Conservation (phyloP, 148 eudicot species). For the Spergularia bocconei region DNA sequence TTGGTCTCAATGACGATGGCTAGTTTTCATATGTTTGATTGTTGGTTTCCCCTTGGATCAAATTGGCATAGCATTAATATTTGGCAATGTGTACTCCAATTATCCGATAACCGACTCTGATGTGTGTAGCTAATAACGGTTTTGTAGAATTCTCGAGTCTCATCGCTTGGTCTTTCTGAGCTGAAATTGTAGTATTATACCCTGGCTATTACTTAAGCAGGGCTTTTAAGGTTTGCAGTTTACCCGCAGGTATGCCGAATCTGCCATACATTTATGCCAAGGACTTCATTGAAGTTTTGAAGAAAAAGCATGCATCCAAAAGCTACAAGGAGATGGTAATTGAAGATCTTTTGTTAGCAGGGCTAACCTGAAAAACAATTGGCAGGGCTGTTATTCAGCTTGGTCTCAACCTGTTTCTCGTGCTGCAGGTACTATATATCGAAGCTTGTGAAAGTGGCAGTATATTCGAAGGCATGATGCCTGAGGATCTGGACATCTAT, state of each 20-base stretch:
- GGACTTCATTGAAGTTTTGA: conserved; percentile 39
- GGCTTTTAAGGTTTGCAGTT: neutral
- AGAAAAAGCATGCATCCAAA: conserved; percentile 37
- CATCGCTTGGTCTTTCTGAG: neutral
- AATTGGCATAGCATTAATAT: no score
- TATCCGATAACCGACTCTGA: no score
- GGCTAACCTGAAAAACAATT: neutral
- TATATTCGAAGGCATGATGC: conserved; percentile 49
- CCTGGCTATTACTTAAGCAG: neutral
- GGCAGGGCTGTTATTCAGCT: neutral
- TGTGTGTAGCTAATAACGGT: no score
- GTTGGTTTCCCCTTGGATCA: no score
- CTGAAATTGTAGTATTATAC: neutral
- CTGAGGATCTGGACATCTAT: conserved; percentile 40
- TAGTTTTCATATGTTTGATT: no score
- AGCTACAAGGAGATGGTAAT: conserved; percentile 48
- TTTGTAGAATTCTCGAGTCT: no score
- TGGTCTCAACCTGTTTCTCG: neutral
- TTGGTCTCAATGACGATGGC: no score
- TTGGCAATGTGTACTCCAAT: no score
- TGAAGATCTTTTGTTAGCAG: neutral
- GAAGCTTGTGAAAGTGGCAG: conserved; percentile 58
- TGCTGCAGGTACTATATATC: conserved; percentile 38
- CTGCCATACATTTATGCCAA: conserved; percentile 35
- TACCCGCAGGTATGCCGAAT: conserved; percentile 39